Evolutionary conservation across 805 yeast species (phyloP), one percentile per base, ranked within the genome.

Genomic region (Suhomyces pyralidae): DNA sequence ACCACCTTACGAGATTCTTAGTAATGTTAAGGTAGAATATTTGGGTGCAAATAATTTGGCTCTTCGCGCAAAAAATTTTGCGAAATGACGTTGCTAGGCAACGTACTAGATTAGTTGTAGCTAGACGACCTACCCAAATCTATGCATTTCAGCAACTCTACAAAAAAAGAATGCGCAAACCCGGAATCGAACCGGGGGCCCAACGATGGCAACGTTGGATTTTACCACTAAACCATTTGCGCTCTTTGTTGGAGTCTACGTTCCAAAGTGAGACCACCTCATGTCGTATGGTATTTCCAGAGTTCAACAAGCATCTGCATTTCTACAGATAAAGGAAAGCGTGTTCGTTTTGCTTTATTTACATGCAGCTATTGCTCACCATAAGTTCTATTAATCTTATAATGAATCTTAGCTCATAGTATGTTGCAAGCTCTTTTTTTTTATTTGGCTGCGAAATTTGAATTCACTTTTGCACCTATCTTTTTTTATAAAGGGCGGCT

Each of bases 141-240:
- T 6, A 32, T 32, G 17, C 36, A 30, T 14, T 30, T 14, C 14
- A 15, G 36, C 14, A 32, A n/a, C 7, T n/a, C 6, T 14, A n/a
- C 22, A 38, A 38, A 38, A 38, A 38, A 12, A 17, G 22, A 20
- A 38, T 38, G 42, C 42, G 42, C 42, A 38, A 38, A 38, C 42
- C 42, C 42, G 42, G 42, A 38, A 38, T 38, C 42, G 42, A 38
- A 38, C 42, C 42, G 42, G 42, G 42, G 42, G 42, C 42, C 42
- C 42, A 38, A 38, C 42, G 42, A 38, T 38, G 42, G 42, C 42
- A 38, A 38, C 42, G 42, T 38, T 38, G 42, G 42, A 38, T 38
- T 38, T 38, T 38, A 38, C 42, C 42, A 38, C 42, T 38, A 38
- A 38, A 38, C 42, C 42, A 38, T 38, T 38, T 38, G 42, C 42